Evolutionary conservation across 371 early-diverging fungal genomes (phyloP), one percentile per base, ranked within the genome.

Genomic region (Syncephalastrum racemosum): DNA sequence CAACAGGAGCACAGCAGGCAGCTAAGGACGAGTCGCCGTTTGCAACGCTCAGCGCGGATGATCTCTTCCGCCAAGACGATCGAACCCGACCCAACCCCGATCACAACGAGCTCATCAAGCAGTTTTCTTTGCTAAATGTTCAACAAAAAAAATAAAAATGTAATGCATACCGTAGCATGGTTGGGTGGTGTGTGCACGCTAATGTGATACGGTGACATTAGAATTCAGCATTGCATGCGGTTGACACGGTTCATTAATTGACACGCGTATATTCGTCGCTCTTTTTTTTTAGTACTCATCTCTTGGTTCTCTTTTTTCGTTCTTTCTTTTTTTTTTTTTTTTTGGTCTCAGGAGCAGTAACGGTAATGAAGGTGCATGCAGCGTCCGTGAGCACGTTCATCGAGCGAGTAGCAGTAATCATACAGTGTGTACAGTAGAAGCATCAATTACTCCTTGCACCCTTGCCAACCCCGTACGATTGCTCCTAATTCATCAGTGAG

Each of bases 371-470:
- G 27, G 3, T 46, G 59, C 52, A 52, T 50, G 50, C 57, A 57
- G 15, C 25, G 58, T 58, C 59, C 43, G 59, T 58, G 59, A 56
- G 59, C 59, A 58, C 59, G 59, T 58, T 58, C 44, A 27, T 27
- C 27, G 6, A 27, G 27, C 3, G 27, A 27, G 27, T 27, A 27
- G 27, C 7, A 27, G 27, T 27, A 4, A 7, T 27, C 27, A 27
- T 27, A 27, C 27, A 27, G 27, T 27, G 27, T 7, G 7, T 27
- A 27, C 27, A 27, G 27, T 27, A 7, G 27, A 27, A 27, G 27
- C 27, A 27, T 7, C 27, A 27, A 27, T 27, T 27, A 27, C 27
- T 27, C 27, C 27, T 27, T 27, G 27, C 27, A 27, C 27, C 27
- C 27, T 27, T 27, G 27, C 27, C 27, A 27, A 27, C 27, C 27